Conservation (phyloP, 1,284 basidiomycete genomes). For the Ustilago tritici region DNA sequence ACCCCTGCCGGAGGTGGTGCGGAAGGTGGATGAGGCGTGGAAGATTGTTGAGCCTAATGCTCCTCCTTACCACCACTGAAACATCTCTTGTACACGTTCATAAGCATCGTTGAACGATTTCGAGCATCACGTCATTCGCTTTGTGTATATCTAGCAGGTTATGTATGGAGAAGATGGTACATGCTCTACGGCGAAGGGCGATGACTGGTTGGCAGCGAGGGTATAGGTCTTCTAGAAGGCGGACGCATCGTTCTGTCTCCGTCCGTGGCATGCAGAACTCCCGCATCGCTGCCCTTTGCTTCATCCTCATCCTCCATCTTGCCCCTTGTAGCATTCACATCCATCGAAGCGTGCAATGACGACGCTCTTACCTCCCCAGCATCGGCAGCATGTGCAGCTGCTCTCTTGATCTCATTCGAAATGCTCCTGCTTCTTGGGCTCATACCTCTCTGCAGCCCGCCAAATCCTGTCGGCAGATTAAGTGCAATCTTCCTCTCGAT, state of each 20-base stretch:
- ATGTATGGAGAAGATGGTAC: background rate
- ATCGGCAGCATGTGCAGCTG: slow-evolving; percentile 21
- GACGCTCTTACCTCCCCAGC: slow-evolving; percentile 8
- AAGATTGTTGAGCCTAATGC: slow-evolving; percentile 47
- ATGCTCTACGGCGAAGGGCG: slow-evolving; percentile 25
- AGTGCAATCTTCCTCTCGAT: slow-evolving; percentile 16
- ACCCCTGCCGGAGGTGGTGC: slow-evolving; percentile 38
- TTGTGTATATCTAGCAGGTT: background rate
- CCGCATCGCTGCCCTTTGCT: background rate
- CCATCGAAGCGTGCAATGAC: slow-evolving; percentile 30
- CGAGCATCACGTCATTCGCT: background rate
- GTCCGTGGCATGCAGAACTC: slow-evolving; percentile 9
- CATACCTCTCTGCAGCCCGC: slow-evolving; percentile 22
- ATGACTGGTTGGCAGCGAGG: slow-evolving; percentile 34
- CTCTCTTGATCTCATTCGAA: slow-evolving; percentile 39
- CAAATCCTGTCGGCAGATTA: background rate
- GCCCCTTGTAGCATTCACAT: slow-evolving; percentile 8
- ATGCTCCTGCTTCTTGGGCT: slow-evolving; percentile 35
- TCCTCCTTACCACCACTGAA: slow-evolving; percentile 46
- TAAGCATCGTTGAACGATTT: too few relatives aligned
- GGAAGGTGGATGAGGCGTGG: slow-evolving; percentile 56
- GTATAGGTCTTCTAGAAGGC: slow-evolving; percentile 41
- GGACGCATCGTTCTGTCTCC: slow-evolving; percentile 44
- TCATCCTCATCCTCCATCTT: slow-evolving; percentile 20
- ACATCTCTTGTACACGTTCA: background rate